Percentiles rank a stretch among this genome's conserved stretches.
These are phyloP conservation scores for Aspergillus affinis DNA, from an alignment of 495 filamentous ascomycete species.

Conservation along the genomic window DNA sequence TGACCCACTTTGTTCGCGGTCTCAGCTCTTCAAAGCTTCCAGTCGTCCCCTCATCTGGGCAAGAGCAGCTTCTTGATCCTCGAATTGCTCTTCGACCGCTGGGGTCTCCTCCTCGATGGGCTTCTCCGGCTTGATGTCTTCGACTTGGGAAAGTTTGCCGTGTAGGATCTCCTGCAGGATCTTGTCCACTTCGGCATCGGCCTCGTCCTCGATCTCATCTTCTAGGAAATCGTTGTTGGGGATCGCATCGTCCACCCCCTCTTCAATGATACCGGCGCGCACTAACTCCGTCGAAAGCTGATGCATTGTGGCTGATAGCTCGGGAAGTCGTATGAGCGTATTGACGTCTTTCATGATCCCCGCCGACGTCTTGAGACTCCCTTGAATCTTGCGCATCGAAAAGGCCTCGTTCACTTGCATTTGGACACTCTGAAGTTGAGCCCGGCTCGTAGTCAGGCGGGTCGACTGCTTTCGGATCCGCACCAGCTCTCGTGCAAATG, in stretches of 20 bases:
- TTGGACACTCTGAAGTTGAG: conserved; percentile 88
- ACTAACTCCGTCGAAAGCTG: conserved; percentile 86
- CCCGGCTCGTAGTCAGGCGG: conserved; percentile 79
- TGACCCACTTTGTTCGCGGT: background rate
- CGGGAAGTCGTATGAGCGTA: conserved; percentile 75
- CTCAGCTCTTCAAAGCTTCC: conserved; percentile 87
- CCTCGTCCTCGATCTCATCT: conserved; percentile 78
- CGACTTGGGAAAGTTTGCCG: conserved; percentile 72
- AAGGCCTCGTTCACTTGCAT: conserved; percentile 99
- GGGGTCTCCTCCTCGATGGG: conserved; percentile 57
- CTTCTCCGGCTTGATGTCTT: conserved; percentile 50
- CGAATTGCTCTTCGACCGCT: conserved; percentile 68
- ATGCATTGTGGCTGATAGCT: conserved; percentile 85
- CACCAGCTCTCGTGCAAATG: conserved; percentile 85
- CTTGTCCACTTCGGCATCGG: conserved; percentile 88
- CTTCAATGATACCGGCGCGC: conserved; percentile 94
- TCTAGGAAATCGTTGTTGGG: conserved; percentile 70
- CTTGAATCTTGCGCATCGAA: conserved; percentile 93
- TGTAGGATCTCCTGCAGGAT: conserved; percentile 85
- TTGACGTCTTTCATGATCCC: conserved; percentile 98
- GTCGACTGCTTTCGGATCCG: conserved; percentile 71
- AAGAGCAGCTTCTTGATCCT: conserved; percentile 82
- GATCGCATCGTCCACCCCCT: conserved; percentile 87
- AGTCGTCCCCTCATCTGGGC: conserved; percentile 90
- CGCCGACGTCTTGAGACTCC: conserved; percentile 79